Percentiles rank a stretch among this genome's conserved stretches.
Conservation (phyloP, 805 yeast species). For the Barnettozyma botsteinii region DNA sequence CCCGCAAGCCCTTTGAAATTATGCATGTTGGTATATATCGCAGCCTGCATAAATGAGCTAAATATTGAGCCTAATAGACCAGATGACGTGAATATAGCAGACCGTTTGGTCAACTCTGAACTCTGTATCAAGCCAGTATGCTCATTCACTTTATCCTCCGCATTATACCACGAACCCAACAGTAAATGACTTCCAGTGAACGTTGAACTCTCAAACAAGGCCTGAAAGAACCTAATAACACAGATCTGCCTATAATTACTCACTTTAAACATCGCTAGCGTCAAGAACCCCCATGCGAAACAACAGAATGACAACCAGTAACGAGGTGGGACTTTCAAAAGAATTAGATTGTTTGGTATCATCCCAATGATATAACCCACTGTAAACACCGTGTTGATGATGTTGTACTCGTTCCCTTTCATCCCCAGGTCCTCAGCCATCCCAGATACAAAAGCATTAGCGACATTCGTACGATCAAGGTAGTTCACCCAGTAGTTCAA, state of each 20-base stretch:
- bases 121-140: constrained; percentile 23
- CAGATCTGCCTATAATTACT: constrained; percentile 43
- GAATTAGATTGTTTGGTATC: constrained; percentile 54
- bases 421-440: constrained; percentile 52
- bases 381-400: constrained; percentile 50
- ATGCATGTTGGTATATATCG: constrained; percentile 40
- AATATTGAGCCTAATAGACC: constrained; percentile 51
- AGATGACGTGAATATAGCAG: constrained; percentile 49
- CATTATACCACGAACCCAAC: constrained; percentile 48
- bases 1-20: constrained; percentile 42
- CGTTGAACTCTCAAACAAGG: constrained; percentile 53
- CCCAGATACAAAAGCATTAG: constrained; percentile 62
- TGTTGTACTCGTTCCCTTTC: constrained; percentile 43
- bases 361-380: constrained; percentile 58
- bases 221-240: constrained; percentile 56
- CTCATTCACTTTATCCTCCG: constrained; percentile 25
- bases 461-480: constrained; percentile 50
- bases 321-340: constrained; percentile 48
- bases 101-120: constrained; percentile 42
- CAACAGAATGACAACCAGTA: constrained; percentile 51
- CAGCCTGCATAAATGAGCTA: constrained; percentile 53
- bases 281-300: constrained; percentile 50
- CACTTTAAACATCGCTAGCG: constrained; percentile 46
- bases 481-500: constrained; percentile 38
- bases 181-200: constrained; percentile 50